Percentiles rank a stretch among this genome's conserved stretches.
phyloP scores from a whole-genome alignment of 768 basidiomycete genomes.

The Neoboletus brunneissimus region DNA sequence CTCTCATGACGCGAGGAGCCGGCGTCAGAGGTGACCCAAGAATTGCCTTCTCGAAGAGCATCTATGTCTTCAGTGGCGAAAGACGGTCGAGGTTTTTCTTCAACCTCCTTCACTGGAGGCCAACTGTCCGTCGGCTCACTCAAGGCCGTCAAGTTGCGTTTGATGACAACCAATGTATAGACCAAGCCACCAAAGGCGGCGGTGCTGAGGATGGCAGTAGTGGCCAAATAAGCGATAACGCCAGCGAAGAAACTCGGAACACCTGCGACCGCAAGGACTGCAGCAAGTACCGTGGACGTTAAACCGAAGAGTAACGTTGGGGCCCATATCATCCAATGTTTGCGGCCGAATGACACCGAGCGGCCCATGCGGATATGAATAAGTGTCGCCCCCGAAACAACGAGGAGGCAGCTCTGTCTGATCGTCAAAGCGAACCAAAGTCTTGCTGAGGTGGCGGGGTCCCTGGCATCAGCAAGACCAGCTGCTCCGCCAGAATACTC shows the following conservation, averaged over 20 bases:
- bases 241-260: constrained; percentile 58
- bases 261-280: constrained; percentile 53
- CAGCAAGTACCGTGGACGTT: constrained; percentile 58
- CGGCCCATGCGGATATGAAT: constrained; percentile 69
- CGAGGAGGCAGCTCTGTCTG: constrained; percentile 65
- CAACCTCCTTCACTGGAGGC: constrained; percentile 54
- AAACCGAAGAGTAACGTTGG: constrained; percentile 55
- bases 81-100: constrained; percentile 57
- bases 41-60: constrained; percentile 68
- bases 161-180: constrained; percentile 61
- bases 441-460: constrained; percentile 54
- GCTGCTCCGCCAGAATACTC: constrained; percentile 50
- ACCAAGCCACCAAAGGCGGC: constrained; percentile 57
- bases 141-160: constrained; percentile 57
- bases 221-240: constrained; percentile 53
- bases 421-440: constrained; percentile 70
- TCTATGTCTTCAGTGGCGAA: constrained; percentile 73
- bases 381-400: constrained; percentile 58
- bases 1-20: constrained; percentile 53
- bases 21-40: constrained; percentile 75
- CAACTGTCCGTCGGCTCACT: constrained; percentile 53
- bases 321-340: constrained; percentile 72
- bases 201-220: constrained; percentile 50
- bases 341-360: constrained; percentile 65
- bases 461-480: constrained; percentile 42